Percentiles rank a stretch among this genome's conserved stretches.
These are phyloP conservation scores for Jatropha multifida DNA, from an alignment of 441 rosid species.

Conservation along the genomic window DNA sequence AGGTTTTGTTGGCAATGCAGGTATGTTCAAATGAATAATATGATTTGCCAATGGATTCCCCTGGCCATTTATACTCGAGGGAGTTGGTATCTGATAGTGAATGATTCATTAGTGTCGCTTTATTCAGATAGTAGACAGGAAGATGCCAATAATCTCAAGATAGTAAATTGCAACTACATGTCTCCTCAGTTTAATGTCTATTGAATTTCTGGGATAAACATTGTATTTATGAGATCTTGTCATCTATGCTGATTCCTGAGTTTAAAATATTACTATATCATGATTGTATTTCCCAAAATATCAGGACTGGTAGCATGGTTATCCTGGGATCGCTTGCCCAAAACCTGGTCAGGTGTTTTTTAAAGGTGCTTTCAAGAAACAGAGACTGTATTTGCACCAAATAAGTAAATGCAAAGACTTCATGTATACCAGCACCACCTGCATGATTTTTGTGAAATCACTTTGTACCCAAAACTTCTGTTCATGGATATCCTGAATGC, in stretches of 20 bases:
- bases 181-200: neutral
- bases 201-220: neutral
- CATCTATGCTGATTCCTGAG: neutral
- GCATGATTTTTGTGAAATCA: neutral
- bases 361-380: neutral
- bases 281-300: neutral
- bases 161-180: neutral
- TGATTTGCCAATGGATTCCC: constrained; percentile 13
- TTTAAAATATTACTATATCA: neutral
- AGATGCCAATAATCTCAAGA: neutral
- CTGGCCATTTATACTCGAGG: neutral
- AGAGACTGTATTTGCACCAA: neutral
- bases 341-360: neutral
- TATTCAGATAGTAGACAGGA: constrained; percentile 6
- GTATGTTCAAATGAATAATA: constrained; percentile 30
- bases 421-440: neutral
- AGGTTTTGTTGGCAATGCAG: constrained; percentile 94
- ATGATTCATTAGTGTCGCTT: neutral
- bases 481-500: neutral
- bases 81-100: neutral
- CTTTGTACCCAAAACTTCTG: neutral
- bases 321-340: neutral
- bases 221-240: neutral
- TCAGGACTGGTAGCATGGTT: neutral
- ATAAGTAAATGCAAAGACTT: neutral